phyloP scores from a whole-genome alignment of 331 rosid genomes.

The Rosa hybrid region DNA sequence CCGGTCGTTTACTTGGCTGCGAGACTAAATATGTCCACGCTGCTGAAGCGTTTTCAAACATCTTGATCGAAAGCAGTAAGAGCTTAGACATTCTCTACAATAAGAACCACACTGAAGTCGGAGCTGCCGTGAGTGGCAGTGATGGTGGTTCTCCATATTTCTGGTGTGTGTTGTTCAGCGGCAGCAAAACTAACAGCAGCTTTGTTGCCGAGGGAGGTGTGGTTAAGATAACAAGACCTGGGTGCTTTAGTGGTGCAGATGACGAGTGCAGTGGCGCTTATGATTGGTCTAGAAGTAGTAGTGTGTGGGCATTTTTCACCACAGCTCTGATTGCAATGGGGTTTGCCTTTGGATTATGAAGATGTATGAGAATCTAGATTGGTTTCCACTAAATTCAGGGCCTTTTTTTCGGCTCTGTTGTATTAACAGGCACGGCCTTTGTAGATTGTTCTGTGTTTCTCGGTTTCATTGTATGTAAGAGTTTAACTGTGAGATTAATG shows the following conservation, averaged over 20 bases:
- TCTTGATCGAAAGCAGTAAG: conserved; percentile 64
- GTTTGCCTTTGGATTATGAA: conserved; percentile 54
- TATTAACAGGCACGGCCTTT: conserved; percentile 33
- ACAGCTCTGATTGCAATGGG: conserved; percentile 43
- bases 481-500: conserved; percentile 26
- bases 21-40: conserved; percentile 68
- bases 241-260: conserved; percentile 93
- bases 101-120: conserved; percentile 81
- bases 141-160: conserved; percentile 86
- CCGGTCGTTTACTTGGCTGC: conserved; percentile 90
- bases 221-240: conserved; percentile 63
- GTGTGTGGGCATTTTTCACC: conserved; percentile 43
- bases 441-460: conserved; percentile 29
- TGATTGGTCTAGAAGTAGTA: conserved; percentile 42
- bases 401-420: conserved; percentile 7
- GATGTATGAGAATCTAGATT: conserved; percentile 23
- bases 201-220: conserved; percentile 67
- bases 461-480: conserved; percentile 23
- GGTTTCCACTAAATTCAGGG: conserved; percentile 28
- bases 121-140: conserved; percentile 85
- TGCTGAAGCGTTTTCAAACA: conserved; percentile 63
- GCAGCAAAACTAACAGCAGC: conserved; percentile 61
- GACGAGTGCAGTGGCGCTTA: conserved; percentile 73
- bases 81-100: conserved; percentile 68
- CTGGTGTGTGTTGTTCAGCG: conserved; percentile 94